Conservation (phyloP, 495 filamentous ascomycete genomes). For the Amorphotheca resinae region DNA sequence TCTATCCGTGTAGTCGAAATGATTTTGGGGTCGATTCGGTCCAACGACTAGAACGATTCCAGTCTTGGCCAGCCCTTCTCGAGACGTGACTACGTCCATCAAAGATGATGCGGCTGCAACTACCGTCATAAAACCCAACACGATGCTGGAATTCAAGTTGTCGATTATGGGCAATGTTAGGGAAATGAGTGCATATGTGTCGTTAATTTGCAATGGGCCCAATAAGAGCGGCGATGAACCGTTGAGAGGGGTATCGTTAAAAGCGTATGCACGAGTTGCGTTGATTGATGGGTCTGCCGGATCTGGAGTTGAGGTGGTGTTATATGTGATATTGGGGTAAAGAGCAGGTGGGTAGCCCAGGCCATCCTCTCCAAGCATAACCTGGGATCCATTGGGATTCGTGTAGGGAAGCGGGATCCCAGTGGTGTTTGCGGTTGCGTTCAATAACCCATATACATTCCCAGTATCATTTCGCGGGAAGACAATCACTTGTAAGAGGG, state of each 20-base stretch:
- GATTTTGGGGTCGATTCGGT: conserved; percentile 49
- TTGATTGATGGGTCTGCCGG: conserved; percentile 25
- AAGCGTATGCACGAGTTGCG: conserved; percentile 29
- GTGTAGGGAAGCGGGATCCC: conserved; percentile 45
- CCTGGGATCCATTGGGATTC: conserved; percentile 40
- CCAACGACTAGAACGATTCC: conserved; percentile 58
- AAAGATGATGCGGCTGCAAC: conserved; percentile 51
- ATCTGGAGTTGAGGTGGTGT: conserved; percentile 27
- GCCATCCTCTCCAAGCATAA: conserved; percentile 43
- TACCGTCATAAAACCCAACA: conserved; percentile 66
- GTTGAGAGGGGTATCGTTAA: conserved; percentile 40
- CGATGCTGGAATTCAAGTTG: conserved; percentile 40
- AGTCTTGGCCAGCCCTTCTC: conserved; percentile 54
- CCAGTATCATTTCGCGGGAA: conserved; percentile 52
- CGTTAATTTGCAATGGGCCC: conserved; percentile 56
- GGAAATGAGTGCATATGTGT: conserved; percentile 46
- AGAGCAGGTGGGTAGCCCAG: conserved; percentile 53
- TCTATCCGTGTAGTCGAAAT: conserved; percentile 32
- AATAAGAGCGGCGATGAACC: conserved; percentile 43
- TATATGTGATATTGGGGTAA: conserved; percentile 65
- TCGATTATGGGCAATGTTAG: conserved; percentile 63
- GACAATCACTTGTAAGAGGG: conserved; percentile 53
- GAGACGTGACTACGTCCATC: conserved; percentile 41
- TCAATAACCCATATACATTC: conserved; percentile 39
- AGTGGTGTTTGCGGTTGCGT: conserved; percentile 37